Conservation (phyloP, 176 grass and related monocot species). For the Poa pratensis region DNA sequence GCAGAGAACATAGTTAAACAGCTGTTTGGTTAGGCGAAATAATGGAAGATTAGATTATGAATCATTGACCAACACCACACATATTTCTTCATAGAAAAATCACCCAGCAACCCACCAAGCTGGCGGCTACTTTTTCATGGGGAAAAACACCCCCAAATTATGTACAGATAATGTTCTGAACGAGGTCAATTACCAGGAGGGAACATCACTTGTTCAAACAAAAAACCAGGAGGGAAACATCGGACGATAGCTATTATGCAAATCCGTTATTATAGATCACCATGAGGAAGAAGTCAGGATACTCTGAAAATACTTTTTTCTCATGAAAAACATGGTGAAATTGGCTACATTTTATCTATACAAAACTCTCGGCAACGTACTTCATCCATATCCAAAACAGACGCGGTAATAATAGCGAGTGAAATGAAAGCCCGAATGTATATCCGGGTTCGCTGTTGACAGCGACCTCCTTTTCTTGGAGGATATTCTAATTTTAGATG, state of each 20-base stretch:
- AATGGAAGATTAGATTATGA: neutral
- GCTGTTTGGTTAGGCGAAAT: neutral
- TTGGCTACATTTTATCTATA: too few species aligned
- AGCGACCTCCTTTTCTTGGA: neutral
- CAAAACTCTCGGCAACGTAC: neutral
- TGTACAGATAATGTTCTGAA: too few species aligned
- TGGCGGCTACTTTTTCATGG: neutral
- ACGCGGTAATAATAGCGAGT: neutral
- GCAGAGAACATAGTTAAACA: too few species aligned
- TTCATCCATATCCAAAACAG: neutral
- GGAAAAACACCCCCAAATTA: neutral
- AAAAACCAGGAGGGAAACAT: too few species aligned
- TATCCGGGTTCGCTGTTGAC: neutral
- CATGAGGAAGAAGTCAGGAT: neutral
- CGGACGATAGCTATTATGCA: neutral
- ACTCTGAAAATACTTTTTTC: neutral
- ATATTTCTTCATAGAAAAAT: neutral
- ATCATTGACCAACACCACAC: slow-evolving; percentile 4
- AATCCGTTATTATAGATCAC: neutral
- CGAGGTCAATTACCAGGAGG: neutral
- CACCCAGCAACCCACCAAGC: too few species aligned
- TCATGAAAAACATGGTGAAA: neutral
- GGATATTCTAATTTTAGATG: slow-evolving; percentile 43
- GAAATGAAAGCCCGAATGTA: neutral
- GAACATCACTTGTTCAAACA: neutral